These are phyloP conservation scores for Sporothrix inflata DNA, from an alignment of 2,329 filamentous ascomycete genomes.

Conservation along the genomic window DNA sequence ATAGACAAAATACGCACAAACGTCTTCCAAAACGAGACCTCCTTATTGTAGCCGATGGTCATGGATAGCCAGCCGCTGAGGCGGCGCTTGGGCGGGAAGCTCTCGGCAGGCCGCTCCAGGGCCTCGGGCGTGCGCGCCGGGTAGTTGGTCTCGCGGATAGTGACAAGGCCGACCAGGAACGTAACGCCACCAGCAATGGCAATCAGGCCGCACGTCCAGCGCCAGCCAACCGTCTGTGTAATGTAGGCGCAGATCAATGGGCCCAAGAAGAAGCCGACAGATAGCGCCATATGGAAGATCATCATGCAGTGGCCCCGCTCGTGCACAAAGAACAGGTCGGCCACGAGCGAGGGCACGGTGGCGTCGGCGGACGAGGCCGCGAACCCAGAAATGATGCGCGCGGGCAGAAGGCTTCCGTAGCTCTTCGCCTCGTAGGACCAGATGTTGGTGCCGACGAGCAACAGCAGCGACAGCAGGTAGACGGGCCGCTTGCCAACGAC, in stretches of 20 bases:
- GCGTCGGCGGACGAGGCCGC: background rate
- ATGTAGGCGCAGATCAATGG: background rate
- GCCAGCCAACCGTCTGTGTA: background rate
- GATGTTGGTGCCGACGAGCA: background rate
- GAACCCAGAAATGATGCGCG: background rate
- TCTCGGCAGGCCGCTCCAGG: background rate
- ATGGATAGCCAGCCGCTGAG: background rate
- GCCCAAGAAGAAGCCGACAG: background rate
- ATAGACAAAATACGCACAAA: background rate
- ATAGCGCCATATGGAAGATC: slow-evolving; percentile 13
- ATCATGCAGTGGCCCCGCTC: slow-evolving; percentile 20
- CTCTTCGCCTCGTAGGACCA: background rate
- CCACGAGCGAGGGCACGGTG: background rate
- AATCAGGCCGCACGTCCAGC: background rate
- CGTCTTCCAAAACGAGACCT: background rate
- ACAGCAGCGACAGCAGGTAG: background rate
- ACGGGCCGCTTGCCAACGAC: background rate
- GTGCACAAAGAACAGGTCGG: slow-evolving; percentile 7
- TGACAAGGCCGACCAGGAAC: background rate
- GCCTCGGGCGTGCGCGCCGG: background rate
- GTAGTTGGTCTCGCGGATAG: slow-evolving; percentile 5
- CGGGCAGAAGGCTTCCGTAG: background rate
- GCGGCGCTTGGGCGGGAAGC: background rate
- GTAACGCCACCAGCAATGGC: background rate
- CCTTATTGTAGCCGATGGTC: background rate